These are phyloP conservation scores for Penicillium sp. DNA, from an alignment of 2,329 filamentous ascomycete genomes.

Conservation along the genomic window DNA sequence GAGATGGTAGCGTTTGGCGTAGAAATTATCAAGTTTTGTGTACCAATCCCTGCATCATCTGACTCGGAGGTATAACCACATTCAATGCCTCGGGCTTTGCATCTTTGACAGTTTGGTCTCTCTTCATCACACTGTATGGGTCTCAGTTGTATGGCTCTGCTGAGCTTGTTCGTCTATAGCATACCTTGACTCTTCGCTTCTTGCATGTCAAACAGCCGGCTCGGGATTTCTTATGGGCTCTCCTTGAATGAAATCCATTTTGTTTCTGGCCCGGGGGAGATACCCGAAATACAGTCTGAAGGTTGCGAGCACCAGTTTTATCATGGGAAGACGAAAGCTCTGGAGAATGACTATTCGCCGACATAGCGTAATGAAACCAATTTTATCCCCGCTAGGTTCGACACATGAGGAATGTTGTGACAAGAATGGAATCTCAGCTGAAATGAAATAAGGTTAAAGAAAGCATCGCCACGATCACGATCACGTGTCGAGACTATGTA, in stretches of 20 bases:
- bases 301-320: not conserved
- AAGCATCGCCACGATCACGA: slow-evolving; percentile 5
- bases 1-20: slow-evolving; percentile 5
- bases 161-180: not conserved
- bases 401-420: not conserved
- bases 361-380: not conserved
- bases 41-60: not conserved
- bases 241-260: slow-evolving; percentile 6
- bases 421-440: not conserved
- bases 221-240: slow-evolving; percentile 29
- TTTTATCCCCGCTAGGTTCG: not conserved
- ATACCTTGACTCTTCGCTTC: slow-evolving; percentile 31
- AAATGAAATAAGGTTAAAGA: not conserved
- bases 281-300: slow-evolving; percentile 15
- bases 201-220: slow-evolving; percentile 31
- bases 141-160: not conserved
- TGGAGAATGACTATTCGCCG: not conserved
- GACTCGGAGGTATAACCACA: slow-evolving; percentile 21
- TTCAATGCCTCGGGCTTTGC: slow-evolving; percentile 20
- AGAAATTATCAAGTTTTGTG: not conserved
- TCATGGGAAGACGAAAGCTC: not conserved
- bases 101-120: slow-evolving; percentile 27
- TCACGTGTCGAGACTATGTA: slow-evolving; percentile 3
- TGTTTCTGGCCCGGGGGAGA: not conserved
- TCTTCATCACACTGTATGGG: slow-evolving; percentile 30